These are phyloP conservation scores for Tolypocladium inflatum DNA, from an alignment of 2,329 filamentous ascomycete species.

Conservation along the genomic window DNA sequence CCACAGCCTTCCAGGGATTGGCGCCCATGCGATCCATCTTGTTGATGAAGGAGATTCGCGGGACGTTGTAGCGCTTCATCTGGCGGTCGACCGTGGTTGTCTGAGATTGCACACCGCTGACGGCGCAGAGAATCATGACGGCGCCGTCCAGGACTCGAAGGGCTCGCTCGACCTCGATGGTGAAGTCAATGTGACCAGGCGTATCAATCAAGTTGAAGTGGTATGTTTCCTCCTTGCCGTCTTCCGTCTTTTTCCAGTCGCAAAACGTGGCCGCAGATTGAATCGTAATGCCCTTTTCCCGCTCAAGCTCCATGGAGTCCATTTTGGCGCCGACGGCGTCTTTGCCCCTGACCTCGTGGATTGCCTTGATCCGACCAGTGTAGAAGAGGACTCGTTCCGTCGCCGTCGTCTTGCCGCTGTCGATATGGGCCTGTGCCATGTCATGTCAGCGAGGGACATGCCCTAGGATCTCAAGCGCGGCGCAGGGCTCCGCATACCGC, in stretches of 20 bases:
- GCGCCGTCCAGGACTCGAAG: conserved; percentile 91
- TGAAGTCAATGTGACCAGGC: conserved; percentile 97
- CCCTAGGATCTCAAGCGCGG: background rate
- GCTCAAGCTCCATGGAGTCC: conserved; percentile 98
- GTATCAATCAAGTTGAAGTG: conserved; percentile 99
- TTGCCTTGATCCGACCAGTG: conserved; percentile 90
- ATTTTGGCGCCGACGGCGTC: conserved; percentile 97
- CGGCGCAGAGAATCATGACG: conserved; percentile 96
- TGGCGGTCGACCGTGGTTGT: conserved; percentile 97
- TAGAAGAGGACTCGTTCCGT: conserved; percentile 98
- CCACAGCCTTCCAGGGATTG: conserved; percentile 94
- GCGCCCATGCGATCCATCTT: conserved; percentile 99
- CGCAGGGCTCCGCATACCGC: conserved; percentile 47
- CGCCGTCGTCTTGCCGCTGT: conserved; percentile 94
- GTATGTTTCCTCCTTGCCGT: conserved; percentile 81
- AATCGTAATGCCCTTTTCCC: conserved; percentile 98
- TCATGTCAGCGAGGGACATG: background rate
- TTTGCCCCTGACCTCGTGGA: conserved; percentile 92
- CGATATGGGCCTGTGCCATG: conserved; percentile 72
- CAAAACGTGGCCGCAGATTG: conserved; percentile 97
- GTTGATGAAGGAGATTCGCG: conserved; percentile 92
- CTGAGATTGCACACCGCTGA: conserved; percentile 94
- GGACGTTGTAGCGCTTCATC: conserved; percentile 97
- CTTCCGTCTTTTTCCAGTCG: conserved; percentile 84
- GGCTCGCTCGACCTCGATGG: conserved; percentile 94